phyloP scores from a whole-genome alignment of 441 rosid genomes.

The Gossypium schwendimanii region DNA sequence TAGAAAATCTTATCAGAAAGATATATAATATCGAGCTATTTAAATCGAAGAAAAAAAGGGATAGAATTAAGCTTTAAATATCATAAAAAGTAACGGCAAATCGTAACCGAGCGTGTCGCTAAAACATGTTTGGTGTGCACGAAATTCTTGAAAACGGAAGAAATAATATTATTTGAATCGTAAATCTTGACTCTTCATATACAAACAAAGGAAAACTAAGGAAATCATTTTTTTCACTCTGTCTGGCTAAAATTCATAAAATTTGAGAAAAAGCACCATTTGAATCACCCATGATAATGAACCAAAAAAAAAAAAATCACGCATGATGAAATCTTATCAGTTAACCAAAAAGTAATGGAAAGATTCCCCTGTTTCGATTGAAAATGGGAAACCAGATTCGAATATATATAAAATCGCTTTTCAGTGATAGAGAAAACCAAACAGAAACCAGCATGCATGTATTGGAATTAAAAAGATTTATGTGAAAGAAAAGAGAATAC shows the following conservation, averaged over 20 bases:
- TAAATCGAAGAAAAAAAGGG: background rate
- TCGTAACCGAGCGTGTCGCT: background rate
- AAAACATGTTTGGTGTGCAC: background rate
- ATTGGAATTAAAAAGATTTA: background rate
- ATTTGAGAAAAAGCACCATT: background rate
- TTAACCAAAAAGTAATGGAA: background rate
- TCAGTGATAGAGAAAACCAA: background rate
- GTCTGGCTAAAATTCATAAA: background rate
- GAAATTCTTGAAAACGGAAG: background rate
- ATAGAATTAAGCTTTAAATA: background rate
- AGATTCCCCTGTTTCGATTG: background rate
- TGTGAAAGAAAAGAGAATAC: slow-evolving; percentile 18
- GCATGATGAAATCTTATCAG: background rate
- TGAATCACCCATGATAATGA: too few relatives aligned
- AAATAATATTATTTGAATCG: background rate
- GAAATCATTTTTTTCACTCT: background rate
- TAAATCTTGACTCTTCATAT: background rate
- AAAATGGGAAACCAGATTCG: background rate
- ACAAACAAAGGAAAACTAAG: background rate
- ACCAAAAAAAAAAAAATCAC: background rate
- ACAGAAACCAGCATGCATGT: background rate
- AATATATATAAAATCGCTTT: background rate
- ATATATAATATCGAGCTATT: background rate
- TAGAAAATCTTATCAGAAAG: background rate
- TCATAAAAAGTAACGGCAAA: background rate